These are phyloP conservation scores for Neopestalotiopsis clavispora DNA, from an alignment of 2,329 filamentous ascomycete species.

Conservation along the genomic window DNA sequence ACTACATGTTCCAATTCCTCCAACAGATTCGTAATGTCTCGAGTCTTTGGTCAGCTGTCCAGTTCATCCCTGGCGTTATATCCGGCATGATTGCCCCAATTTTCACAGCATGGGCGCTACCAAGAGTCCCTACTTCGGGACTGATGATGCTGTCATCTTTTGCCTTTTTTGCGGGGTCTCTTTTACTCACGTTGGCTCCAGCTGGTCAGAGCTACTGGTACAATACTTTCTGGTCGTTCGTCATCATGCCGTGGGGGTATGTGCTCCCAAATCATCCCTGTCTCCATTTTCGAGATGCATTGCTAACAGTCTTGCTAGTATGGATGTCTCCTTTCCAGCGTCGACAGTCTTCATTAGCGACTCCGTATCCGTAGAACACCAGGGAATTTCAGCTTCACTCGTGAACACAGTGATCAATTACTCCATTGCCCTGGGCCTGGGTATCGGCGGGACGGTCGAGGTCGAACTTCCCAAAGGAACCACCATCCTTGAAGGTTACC, in stretches of 20 bases:
- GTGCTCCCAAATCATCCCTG: background rate
- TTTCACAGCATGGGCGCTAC: constrained; percentile 33
- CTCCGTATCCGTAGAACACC: constrained; percentile 46
- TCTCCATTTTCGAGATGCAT: background rate
- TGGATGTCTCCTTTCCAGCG: constrained; percentile 71
- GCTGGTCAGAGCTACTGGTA: constrained; percentile 66
- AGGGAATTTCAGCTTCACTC: constrained; percentile 27
- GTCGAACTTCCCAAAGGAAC: constrained; percentile 35
- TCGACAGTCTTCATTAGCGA: constrained; percentile 65
- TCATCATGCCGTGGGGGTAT: constrained; percentile 57
- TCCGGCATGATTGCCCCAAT: constrained; percentile 33
- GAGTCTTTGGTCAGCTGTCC: constrained; percentile 39
- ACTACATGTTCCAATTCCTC: constrained; percentile 47
- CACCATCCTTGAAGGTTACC: constrained; percentile 27
- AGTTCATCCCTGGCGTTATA: constrained; percentile 29
- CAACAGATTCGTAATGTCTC: constrained; percentile 33
- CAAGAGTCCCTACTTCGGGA: constrained; percentile 30
- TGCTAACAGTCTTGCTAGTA: constrained; percentile 42
- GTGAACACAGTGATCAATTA: constrained; percentile 67
- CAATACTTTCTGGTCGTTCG: constrained; percentile 61
- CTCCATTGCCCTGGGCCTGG: constrained; percentile 67
- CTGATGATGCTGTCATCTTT: constrained; percentile 51
- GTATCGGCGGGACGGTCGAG: constrained; percentile 69
- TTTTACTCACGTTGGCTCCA: constrained; percentile 53
- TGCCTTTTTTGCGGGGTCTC: constrained; percentile 47